Evolutionary conservation across 345 rosid genomes (phyloP), one percentile per base, ranked within the genome.

Genomic region (Clarkia xantiana): DNA sequence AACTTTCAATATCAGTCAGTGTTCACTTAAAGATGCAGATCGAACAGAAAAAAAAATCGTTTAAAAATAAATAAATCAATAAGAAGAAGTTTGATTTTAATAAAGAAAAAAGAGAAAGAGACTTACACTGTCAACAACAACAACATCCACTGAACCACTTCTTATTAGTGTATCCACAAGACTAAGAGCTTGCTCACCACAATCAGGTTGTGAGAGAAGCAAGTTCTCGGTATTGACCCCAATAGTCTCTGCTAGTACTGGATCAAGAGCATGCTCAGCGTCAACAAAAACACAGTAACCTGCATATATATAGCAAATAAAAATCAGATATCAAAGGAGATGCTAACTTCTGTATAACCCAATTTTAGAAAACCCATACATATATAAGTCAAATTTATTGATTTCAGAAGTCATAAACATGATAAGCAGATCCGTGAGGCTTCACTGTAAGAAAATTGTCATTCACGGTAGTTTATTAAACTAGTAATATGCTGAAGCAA

Each of bases 181-280:
- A 72, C 99, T 76, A 14, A 93, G 87, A 34, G 97, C 99, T 55
- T 93, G 97, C 65, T 93, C 99, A 0, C 99, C 99, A 67, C 90
- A 84, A 65, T 87, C 96, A 56, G 99, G 99, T 64, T 93, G 99
- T 0, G 97, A 82, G 38, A 93, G 80, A 67, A 93, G 96, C 53
- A 93, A 79, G 53, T 87, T 84, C 61, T 84, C 79, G 2, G 99
- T 93, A 59, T 80, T 79, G 46, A 93, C 99, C 14, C 99, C 97
- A 16, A 87, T 84, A 55, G 86, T 66, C 63, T 84, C 61, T 22
- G 95, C 99, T 13, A 87, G 56, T 25, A 88, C 67, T 42, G 95
- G 70, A 66, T 93, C 99, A 70, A 93, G 99, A 54, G 99, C 95
- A 79, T 93, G 97, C 77, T 93, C 97, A 11, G 99, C 99, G 58